Percentiles rank a stretch among this genome's conserved stretches.
These are phyloP conservation scores for Striga hermonthica DNA, from an alignment of 305 asterid species.

Conservation along the genomic window DNA sequence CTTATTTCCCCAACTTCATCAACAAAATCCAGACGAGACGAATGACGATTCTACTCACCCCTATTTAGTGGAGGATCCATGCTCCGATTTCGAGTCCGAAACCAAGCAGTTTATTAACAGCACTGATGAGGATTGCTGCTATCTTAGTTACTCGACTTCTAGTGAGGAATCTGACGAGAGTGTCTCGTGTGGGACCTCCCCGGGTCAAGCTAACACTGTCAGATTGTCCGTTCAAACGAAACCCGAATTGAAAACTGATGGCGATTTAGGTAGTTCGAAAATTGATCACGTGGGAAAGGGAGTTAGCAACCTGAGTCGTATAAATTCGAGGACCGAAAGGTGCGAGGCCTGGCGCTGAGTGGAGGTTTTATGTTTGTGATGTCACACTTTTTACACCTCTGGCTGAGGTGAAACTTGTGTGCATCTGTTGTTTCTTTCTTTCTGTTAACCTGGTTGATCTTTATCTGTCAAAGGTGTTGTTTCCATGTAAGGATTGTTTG, in stretches of 20 bases:
- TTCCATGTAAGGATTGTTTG: too few relatives aligned
- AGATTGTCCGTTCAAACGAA: slow-evolving; percentile 25
- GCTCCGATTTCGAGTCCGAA: slow-evolving; percentile 43
- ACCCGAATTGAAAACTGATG: slow-evolving; percentile 30
- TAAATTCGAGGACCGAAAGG: slow-evolving; percentile 65
- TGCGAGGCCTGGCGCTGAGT: slow-evolving; percentile 80
- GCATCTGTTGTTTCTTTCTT: too few relatives aligned
- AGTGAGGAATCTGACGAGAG: slow-evolving; percentile 63
- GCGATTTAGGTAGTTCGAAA: slow-evolving; percentile 37
- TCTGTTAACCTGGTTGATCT: too few relatives aligned
- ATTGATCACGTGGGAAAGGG: slow-evolving; percentile 46
- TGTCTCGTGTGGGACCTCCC: slow-evolving; percentile 44
- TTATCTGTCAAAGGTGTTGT: too few relatives aligned
- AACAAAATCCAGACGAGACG: slow-evolving; percentile 30
- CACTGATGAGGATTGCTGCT: slow-evolving; percentile 51
- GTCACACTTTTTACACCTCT: slow-evolving; percentile 22
- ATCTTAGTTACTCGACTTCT: slow-evolving; percentile 48
- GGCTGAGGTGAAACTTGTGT: slow-evolving; percentile 29
- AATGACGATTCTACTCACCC: slow-evolving; percentile 35
- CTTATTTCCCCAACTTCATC: slow-evolving; percentile 33
- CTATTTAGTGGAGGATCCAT: slow-evolving; percentile 45
- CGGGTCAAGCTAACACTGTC: slow-evolving; percentile 28
- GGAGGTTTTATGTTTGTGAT: slow-evolving; percentile 12
- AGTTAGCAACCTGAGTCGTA: slow-evolving; percentile 75
- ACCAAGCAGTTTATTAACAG: slow-evolving; percentile 39